A percentile compares a stretch with the other conserved stretches of the same genome.
Evolutionary conservation across 208 protist genomes (phyloP).

Genomic region (Trypanosoma grayi): DNA sequence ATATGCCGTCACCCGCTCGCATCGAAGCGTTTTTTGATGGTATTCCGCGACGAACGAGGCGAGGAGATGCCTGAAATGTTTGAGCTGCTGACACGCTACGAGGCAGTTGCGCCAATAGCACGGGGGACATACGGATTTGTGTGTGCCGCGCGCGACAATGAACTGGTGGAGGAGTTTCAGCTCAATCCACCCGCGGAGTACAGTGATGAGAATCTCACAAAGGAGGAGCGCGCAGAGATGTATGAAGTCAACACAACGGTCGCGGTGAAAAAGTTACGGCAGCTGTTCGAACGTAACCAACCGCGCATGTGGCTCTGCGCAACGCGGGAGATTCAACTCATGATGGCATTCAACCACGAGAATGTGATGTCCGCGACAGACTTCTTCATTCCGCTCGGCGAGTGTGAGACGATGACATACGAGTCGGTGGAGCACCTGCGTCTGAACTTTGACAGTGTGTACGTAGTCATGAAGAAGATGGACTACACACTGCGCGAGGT

Average conservation of each 20-base stretch:
- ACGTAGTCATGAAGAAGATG: slow-evolving; percentile 89
- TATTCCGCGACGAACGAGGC: slow-evolving; percentile 38
- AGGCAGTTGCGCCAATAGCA: slow-evolving; percentile 59
- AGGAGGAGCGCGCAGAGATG: slow-evolving; percentile 54
- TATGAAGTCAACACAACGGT: slow-evolving; percentile 64
- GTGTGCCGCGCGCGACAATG: slow-evolving; percentile 68
- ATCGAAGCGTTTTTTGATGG: slow-evolving; percentile 71
- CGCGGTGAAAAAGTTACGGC: slow-evolving; percentile 73
- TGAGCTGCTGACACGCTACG: slow-evolving; percentile 77
- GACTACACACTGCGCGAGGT: slow-evolving; percentile 87
- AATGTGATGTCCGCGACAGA: slow-evolving; percentile 80
- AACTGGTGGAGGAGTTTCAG: slow-evolving; percentile 54
- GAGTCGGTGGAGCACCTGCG: slow-evolving; percentile 54
- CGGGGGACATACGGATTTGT: slow-evolving; percentile 79
- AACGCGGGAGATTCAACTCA: slow-evolving; percentile 79
- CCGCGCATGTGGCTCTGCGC: slow-evolving; percentile 87
- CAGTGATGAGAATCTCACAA: slow-evolving; percentile 29
- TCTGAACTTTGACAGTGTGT: slow-evolving; percentile 75
- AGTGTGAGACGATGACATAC: slow-evolving; percentile 64
- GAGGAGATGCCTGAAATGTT: slow-evolving; percentile 67
- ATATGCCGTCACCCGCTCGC: slow-evolving; percentile 70
- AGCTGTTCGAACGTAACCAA: slow-evolving; percentile 75
- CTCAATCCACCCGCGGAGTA: slow-evolving; percentile 47
- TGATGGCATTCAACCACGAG: slow-evolving; percentile 78
- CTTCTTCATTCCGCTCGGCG: slow-evolving; percentile 84